Conservation (phyloP, 352 stramenopile genomes). For the Pythium vanterpoolii region DNA sequence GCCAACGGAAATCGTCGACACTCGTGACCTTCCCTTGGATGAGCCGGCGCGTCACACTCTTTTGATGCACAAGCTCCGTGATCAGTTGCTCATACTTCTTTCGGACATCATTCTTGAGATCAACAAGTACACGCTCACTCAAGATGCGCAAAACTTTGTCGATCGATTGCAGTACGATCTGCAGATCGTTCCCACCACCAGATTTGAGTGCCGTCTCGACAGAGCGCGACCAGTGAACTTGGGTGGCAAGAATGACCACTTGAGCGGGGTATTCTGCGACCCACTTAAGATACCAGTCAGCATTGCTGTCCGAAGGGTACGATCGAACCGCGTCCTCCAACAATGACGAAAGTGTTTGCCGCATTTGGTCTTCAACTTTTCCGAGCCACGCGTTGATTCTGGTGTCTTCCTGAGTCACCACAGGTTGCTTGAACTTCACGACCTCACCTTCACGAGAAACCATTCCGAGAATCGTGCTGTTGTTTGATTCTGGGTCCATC, state of each 20-base stretch:
- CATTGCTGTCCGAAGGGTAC: constrained; percentile 67
- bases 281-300: constrained; percentile 94
- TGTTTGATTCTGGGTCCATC: constrained; percentile 52
- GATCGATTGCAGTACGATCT: constrained; percentile 51
- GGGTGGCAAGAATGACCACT: constrained; percentile 97
- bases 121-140: constrained; percentile 94
- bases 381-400: constrained; percentile 95
- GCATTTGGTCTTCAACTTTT: constrained; percentile 97
- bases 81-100: constrained; percentile 99
- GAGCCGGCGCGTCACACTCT: constrained; percentile 95
- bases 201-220: constrained; percentile 91
- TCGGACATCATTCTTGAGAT: constrained; percentile 92
- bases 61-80: constrained; percentile 99
- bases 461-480: constrained; percentile 90
- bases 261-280: constrained; percentile 97
- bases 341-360: constrained; percentile 93
- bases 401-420: constrained; percentile 90
- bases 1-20: constrained; percentile 96
- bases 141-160: constrained; percentile 93
- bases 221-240: constrained; percentile 96
- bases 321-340: constrained; percentile 91
- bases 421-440: constrained; percentile 91
- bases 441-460: constrained; percentile 98
- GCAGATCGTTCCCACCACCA: constrained; percentile 37
- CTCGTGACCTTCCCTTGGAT: constrained; percentile 79